Evolutionary conservation across 805 yeast species (phyloP), one percentile per base, ranked within the genome.

Genomic region (Metschnikowia bowlesiae): DNA sequence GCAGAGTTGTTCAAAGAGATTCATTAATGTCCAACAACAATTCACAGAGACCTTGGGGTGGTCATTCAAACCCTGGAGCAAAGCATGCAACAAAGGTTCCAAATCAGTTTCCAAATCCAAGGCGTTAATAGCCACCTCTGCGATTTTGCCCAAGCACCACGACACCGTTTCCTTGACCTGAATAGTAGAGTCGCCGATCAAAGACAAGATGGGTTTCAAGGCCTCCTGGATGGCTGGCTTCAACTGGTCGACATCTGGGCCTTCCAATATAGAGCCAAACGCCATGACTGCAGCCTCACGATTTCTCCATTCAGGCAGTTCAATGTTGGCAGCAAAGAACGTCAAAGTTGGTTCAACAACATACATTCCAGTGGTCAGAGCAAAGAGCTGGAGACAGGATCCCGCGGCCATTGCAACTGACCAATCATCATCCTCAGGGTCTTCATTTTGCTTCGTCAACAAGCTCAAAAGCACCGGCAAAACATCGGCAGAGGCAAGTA

Each of bases 231-330:
- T 85, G 47, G 90, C 77, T 7, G 70, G 69, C 46, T 80, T 80
- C 61, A 89, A 74, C 62, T 85, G 85, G 2, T 78, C 81, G 47
- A 82, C 79, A 55, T 87, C 91, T 31, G 97, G 97, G 18, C 99
- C 99, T 60, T 90, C 98, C 60, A 94, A 77, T 52, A 94, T 89
- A 10, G 97, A 90, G 33, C 99, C 99, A 66, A 94, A 94, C 0
- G 99, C 97, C 99, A 94, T 94, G 6, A 94, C 97, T 1, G 98
- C 96, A 28, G 98, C 98, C 71, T 94, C 99, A 61, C 96, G 84
- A 49, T 81, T 71, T 69, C 94, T 82, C 99, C 99, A 94, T 10
- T 64, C 65, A 11, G 54, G 43, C 54, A 62, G 63, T 51, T 75
- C 72, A 48, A 94, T 79, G 63, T 88, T 87, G 42, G 79, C 75